Conservation (phyloP, 2,329 filamentous ascomycete species). For the Coleophoma cylindrospora region DNA sequence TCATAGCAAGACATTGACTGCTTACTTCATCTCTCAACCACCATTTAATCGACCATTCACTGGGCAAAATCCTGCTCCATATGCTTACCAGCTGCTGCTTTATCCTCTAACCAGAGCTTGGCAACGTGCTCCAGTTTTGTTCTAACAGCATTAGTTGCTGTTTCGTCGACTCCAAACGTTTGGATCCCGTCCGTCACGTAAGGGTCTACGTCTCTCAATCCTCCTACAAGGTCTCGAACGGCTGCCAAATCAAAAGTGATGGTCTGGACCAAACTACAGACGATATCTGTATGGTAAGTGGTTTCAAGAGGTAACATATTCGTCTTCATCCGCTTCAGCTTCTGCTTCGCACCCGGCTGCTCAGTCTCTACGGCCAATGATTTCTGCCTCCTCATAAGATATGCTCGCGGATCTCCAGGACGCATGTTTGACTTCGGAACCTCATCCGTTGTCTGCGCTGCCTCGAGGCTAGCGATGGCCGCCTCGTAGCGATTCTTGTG, state of each 20-base stretch:
- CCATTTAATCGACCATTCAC: no score
- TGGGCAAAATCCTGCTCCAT: no score
- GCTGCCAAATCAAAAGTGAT: constrained; percentile 5
- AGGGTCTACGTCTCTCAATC: constrained; percentile 10
- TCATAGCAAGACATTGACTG: no score
- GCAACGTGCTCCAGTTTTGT: constrained; percentile 11
- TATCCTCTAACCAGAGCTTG: constrained; percentile 11
- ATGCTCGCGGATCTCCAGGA: constrained; percentile 24
- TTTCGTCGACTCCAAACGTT: constrained; percentile 7
- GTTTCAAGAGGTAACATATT: constrained; percentile 21
- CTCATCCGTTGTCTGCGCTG: constrained; percentile 2
- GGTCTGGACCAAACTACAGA: constrained; percentile 14
- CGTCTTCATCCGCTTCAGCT: constrained; percentile 19
- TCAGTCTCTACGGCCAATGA: constrained; percentile 8
- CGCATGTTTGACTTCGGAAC: constrained; percentile 16
- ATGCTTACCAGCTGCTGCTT: background rate
- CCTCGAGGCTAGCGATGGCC: constrained; percentile 13
- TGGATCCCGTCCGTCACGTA: constrained; percentile 14
- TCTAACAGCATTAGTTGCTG: constrained; percentile 1
- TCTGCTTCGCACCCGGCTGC: constrained; percentile 7
- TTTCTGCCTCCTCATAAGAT: constrained; percentile 23
- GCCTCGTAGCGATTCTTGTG: constrained; percentile 25
- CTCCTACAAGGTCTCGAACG: constrained; percentile 4
- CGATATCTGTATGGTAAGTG: constrained; percentile 8
- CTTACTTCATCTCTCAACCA: no score